A percentile compares a stretch with the other conserved stretches of the same genome.
Conservation (phyloP, 1,284 basidiomycete genomes). For the Pterula multifida region DNA sequence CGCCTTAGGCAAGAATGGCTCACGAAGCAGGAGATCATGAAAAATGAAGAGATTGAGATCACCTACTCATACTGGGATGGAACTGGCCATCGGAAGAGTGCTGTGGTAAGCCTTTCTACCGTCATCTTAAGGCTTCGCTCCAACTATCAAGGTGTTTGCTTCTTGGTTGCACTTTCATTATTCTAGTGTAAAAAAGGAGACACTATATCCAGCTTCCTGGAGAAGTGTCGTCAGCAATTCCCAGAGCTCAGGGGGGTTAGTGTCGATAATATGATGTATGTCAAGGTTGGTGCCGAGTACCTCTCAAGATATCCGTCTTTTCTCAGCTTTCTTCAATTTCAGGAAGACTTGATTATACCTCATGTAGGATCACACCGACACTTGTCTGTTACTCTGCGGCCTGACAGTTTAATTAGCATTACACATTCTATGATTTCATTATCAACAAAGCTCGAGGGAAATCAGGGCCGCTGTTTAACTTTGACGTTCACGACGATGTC, state of each 20-base stretch:
- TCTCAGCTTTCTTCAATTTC: too few relatives aligned
- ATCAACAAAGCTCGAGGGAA: constrained; percentile 97
- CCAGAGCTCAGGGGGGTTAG: constrained; percentile 83
- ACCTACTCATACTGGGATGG: constrained; percentile 99
- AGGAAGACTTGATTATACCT: constrained; percentile 95
- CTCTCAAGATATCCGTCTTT: constrained; percentile 1
- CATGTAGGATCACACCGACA: constrained; percentile 42
- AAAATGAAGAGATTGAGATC: constrained; percentile 83
- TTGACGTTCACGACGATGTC: constrained; percentile 98
- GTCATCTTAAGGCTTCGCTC: constrained; percentile 1
- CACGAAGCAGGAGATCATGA: constrained; percentile 77
- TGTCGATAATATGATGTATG: constrained; percentile 97
- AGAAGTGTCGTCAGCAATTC: constrained; percentile 88
- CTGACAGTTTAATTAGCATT: constrained; percentile 48
- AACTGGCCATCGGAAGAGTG: constrained; percentile 89
- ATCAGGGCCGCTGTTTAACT: constrained; percentile 95
- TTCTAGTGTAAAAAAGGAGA: constrained; percentile 96
- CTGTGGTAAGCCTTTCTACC: constrained; percentile 48
- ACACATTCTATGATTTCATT: constrained; percentile 98
- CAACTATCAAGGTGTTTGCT: constrained; percentile 1
- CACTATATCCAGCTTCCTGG: constrained; percentile 77
- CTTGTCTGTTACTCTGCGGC: background rate
- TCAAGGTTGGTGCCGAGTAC: constrained; percentile 56
- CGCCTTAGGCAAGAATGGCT: constrained; percentile 87
- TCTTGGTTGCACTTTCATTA: constrained; percentile 5